Evolutionary conservation across 75 land plant species (phyloP).

Genomic region (Pinus albicaulis): DNA sequence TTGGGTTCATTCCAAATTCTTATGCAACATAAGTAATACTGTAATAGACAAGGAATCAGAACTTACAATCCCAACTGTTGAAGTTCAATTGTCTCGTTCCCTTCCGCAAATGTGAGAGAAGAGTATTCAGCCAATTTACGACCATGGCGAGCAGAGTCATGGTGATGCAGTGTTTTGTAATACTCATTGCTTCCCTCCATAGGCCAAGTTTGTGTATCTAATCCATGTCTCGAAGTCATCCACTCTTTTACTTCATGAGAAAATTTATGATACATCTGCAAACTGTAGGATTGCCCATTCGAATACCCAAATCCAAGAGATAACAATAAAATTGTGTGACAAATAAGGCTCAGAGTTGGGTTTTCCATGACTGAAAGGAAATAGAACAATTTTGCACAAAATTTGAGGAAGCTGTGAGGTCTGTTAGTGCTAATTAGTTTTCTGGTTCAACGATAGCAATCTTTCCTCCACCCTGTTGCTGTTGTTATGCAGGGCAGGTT

Average conservation of each 20-base stretch:
- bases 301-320: neutral
- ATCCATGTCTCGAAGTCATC: slow-evolving; percentile 9
- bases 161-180: slow-evolving; percentile 4
- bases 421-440: no score
- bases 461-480: no score
- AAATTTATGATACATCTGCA: slow-evolving; percentile 53
- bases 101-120: slow-evolving; percentile 4
- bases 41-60: neutral
- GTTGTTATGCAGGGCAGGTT: no score
- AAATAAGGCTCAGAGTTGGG: neutral
- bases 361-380: no score
- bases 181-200: slow-evolving; percentile 4
- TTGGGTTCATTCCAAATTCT: no score
- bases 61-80: neutral
- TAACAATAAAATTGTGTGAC: neutral
- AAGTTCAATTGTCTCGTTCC: neutral
- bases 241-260: slow-evolving; percentile 38
- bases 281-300: slow-evolving; percentile 19
- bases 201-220: neutral
- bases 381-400: no score
- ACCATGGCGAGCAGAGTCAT: slow-evolving; percentile 7
- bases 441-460: no score
- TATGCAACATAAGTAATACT: neutral
- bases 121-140: neutral
- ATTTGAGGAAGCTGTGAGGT: no score